Evolutionary conservation across 768 basidiomycete species (phyloP), one percentile per base, ranked within the genome.

Genomic region (Suillus spraguei): DNA sequence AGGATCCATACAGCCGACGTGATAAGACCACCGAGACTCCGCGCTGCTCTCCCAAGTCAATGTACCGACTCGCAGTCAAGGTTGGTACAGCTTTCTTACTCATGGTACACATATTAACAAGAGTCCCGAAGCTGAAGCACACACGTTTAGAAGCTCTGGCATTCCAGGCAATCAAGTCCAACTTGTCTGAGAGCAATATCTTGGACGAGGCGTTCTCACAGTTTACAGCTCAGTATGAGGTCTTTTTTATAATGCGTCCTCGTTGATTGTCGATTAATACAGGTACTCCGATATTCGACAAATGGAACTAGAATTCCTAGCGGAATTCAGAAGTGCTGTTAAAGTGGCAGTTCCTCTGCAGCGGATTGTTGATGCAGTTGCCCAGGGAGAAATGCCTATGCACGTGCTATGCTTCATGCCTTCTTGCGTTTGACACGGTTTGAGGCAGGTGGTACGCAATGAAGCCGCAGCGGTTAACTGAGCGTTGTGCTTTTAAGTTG

Each of bases 41-140:
- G 4, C 1, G 53, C 24, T 77, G 76, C 33, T 78, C 76, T 17
- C 76, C 77, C 61, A 77, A 78, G 68, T 77, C 76, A 16, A 77
- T 78, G 77, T 78, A 76, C 65, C 72, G 76, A 59, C 67, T 77
- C 13, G 76, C 76, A 22, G 56, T 16, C 28, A 66, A 32, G n/a
- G 76, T 77, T 55, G 11, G 46, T 47, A 13, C 11, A 47, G 4
- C 22, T 47, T 22, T 13, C n/a, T 14, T 24, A 5, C 22, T 14
- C 11, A 13, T 47, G 46, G 11, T 22, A 14, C 46, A 13, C 5
- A 47, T 5, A 47, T 47, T 47, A 47, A 47, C 22, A 22, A 13
- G 46, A 24, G 46, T 14, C 46, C 22, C 22, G 46, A 47, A 47
- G 46, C 22, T 47, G 22, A 47, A 47, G 11, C 11, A 47, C 13